Evolutionary conservation across 1,284 basidiomycete genomes (phyloP).

Genomic region (Phellinidium pouzarii): DNA sequence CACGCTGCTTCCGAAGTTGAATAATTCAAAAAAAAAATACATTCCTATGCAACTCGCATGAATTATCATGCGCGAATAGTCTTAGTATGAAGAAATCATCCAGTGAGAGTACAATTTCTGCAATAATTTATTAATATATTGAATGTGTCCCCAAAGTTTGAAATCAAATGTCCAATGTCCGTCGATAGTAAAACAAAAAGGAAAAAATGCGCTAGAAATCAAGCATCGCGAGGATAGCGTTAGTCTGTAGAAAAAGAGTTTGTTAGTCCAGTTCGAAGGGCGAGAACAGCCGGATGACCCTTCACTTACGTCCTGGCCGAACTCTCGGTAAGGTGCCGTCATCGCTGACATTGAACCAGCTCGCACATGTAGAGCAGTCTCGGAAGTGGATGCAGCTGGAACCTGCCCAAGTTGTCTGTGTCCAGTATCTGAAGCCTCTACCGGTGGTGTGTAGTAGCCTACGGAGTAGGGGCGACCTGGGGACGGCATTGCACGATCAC

Average conservation of each 20-base stretch:
- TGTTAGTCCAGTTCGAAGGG: neutral
- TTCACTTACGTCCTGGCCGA: conserved; percentile 12
- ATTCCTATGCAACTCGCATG: no score
- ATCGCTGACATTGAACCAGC: conserved; percentile 1
- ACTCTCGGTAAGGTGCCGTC: neutral
- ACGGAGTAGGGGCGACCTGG: conserved; percentile 12
- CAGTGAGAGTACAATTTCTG: no score
- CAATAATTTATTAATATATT: no score
- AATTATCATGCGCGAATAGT: no score
- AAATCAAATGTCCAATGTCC: no score
- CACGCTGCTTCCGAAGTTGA: no score
- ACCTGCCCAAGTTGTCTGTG: neutral
- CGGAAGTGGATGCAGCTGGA: neutral
- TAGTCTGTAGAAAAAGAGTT: neutral
- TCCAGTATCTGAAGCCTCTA: neutral
- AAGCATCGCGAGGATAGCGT: conserved; percentile 10
- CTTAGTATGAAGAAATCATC: no score
- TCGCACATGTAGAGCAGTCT: neutral
- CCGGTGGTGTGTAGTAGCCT: neutral
- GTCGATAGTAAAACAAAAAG: no score
- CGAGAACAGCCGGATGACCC: neutral
- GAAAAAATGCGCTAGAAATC: conserved; percentile 3
- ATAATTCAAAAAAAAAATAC: no score
- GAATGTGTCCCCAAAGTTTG: no score
- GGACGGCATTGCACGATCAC: conserved; percentile 3